These are phyloP conservation scores for Falciphora oryzae DNA, from an alignment of 2,329 filamentous ascomycete genomes.

Conservation along the genomic window DNA sequence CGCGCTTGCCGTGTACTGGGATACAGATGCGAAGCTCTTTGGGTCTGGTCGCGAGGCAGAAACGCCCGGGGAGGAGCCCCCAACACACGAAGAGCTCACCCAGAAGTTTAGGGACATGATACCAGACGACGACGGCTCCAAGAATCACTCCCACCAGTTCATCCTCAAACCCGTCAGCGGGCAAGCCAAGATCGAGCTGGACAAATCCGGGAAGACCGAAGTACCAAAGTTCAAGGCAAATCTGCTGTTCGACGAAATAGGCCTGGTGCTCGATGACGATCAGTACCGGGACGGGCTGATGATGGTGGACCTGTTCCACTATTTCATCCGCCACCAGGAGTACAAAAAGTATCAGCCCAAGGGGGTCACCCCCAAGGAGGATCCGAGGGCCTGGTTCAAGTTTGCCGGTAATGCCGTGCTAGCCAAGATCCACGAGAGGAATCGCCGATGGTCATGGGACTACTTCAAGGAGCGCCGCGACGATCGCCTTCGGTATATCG, in stretches of 20 bases:
- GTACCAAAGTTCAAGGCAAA: constrained; percentile 85
- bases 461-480: constrained; percentile 92
- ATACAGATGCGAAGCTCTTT: constrained; percentile 82
- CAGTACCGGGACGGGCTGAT: constrained; percentile 97
- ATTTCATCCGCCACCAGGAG: constrained; percentile 95
- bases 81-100: constrained; percentile 72
- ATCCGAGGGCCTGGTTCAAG: constrained; percentile 84
- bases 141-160: constrained; percentile 65
- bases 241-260: constrained; percentile 92
- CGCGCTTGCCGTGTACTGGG: constrained; percentile 93
- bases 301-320: constrained; percentile 98
- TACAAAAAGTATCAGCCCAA: constrained; percentile 92
- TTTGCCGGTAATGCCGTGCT: constrained; percentile 89
- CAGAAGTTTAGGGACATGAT: constrained; percentile 74
- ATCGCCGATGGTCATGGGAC: constrained; percentile 90
- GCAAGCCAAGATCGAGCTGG: constrained; percentile 87
- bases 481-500: constrained; percentile 81
- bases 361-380: constrained; percentile 72
- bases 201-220: constrained; percentile 79
- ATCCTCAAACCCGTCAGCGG: constrained; percentile 95
- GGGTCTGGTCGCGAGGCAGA: constrained; percentile 73
- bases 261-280: constrained; percentile 93
- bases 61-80: constrained; percentile 50
- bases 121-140: constrained; percentile 54
- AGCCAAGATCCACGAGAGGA: constrained; percentile 90